phyloP scores from a whole-genome alignment of 1,139 yeast species.

The Taphrina confusa region DNA sequence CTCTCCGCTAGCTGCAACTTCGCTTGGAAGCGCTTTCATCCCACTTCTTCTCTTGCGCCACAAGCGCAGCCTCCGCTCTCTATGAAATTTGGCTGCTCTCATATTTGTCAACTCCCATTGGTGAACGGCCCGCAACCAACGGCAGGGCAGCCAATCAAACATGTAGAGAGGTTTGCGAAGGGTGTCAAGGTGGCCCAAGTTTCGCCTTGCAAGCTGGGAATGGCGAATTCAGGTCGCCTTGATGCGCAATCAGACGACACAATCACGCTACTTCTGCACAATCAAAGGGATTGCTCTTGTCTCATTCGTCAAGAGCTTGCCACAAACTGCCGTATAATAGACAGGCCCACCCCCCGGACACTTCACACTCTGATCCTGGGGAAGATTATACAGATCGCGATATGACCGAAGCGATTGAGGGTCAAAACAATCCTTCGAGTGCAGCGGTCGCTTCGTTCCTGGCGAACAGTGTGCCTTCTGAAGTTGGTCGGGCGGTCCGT shows the following conservation, averaged over 20 bases:
- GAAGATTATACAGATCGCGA: not conserved
- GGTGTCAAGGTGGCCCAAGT: not conserved
- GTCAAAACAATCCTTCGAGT: not conserved
- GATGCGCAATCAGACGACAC: constrained; percentile 10
- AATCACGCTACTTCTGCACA: not conserved
- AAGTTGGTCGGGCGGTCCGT: constrained; percentile 32
- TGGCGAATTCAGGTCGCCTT: constrained; percentile 1
- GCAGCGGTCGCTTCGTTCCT: constrained; percentile 22
- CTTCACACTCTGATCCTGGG: not conserved
- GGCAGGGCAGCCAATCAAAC: too few relatives aligned
- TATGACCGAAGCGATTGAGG: not conserved
- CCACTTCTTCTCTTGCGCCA: too few relatives aligned
- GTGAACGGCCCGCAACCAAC: too few relatives aligned
- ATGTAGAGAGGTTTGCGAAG: not conserved
- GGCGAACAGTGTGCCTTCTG: constrained; percentile 24
- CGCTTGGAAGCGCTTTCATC: too few relatives aligned
- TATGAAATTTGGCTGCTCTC: too few relatives aligned
- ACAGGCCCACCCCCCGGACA: not conserved
- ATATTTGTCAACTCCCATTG: too few relatives aligned
- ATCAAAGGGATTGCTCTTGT: not conserved
- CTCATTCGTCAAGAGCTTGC: not conserved
- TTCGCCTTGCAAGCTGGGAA: not conserved
- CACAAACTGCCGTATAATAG: too few relatives aligned
- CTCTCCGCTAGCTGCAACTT: too few relatives aligned
- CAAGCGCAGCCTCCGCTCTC: too few relatives aligned